phyloP scores from a whole-genome alignment of 108 stramenopile species.

The Cyclotella sp. region DNA sequence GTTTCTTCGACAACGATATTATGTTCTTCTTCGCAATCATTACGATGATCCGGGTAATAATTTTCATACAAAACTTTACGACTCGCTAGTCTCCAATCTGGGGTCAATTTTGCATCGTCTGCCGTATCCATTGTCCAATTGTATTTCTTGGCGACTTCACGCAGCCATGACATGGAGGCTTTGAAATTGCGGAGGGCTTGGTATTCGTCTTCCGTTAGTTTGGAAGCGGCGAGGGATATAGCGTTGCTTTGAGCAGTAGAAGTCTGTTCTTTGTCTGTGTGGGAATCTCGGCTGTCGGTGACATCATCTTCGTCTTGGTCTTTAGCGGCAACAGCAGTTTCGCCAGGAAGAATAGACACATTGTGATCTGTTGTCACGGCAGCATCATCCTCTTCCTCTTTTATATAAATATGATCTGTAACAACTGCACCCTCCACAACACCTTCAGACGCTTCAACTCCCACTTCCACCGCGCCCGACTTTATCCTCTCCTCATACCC shows the following conservation, averaged over 20 bases:
- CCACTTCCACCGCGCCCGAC: not conserved
- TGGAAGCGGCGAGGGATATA: not conserved
- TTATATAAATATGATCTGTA: not conserved
- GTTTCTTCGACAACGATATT: too few relatives aligned
- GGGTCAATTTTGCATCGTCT: not conserved
- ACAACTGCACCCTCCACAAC: constrained; percentile 2
- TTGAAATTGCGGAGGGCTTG: constrained; percentile 29
- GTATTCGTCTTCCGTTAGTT: constrained; percentile 30
- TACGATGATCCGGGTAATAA: too few relatives aligned
- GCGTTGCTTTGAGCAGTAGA: not conserved
- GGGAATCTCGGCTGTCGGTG: not conserved
- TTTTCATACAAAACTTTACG: too few relatives aligned
- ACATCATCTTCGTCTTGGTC: not conserved
- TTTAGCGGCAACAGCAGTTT: not conserved
- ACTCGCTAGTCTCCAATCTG: too few relatives aligned
- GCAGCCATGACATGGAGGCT: constrained; percentile 43
- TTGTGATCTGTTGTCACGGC: not conserved
- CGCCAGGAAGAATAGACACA: not conserved
- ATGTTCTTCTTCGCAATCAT: too few relatives aligned
- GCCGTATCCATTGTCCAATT: constrained; percentile 22
- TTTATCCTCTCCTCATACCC: constrained; percentile 18
- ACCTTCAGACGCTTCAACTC: not conserved
- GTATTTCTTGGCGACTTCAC: constrained; percentile 31
- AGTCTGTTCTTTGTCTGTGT: not conserved
- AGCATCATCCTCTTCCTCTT: not conserved